Base-by-base conservation (phyloP, 805 yeast genomes). In the Candida corydali region DNA sequence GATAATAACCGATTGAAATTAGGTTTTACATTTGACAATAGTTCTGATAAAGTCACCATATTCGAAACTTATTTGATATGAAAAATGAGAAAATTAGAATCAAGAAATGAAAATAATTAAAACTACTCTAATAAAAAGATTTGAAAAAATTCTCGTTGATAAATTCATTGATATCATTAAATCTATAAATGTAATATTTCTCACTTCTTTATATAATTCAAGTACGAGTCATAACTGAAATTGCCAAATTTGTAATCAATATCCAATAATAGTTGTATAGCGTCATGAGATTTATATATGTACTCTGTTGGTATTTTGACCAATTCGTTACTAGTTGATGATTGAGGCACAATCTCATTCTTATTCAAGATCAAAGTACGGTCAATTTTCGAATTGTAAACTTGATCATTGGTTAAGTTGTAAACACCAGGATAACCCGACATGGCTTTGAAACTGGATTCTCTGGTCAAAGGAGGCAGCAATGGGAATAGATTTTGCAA, bases 401-500 rank as follows among this genome's bases (percentile, higher is more conserved):
- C 73, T 46, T 63, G 69, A 41, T 63, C 69, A 45, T 68, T 67
- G 32, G 70, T 62, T 52, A 67, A 63, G 45, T 56, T 57, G 48
- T 68, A 67, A 31, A 68, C 63, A 29, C 71, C 73, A 6, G 73
- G 73, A 49, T 67, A 68, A 4, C 73, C 73, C 32, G 61, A 54
- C 41, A 63, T 57, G 24, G 70, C 61, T 45, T 65, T 68, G 47
- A 65, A 68, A 47, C 62, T 65, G 19, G 73, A 66, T 34, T 61
- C 67, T 36, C 54, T 59, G 34, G 73, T 65, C 41, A 59, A 55
- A 28, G 72, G 69, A 26, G 73, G 72, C 61, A 68, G 79, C 46
- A 83, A 73, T 32, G 96, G 96, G 62, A 87, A 69, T 51, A 81
- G 52, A 32, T 72, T 76, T 58, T 91, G 95, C 61, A 91, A 80